These are phyloP conservation scores for Phlebopus sp. DNA, from an alignment of 1,284 basidiomycete genomes.

Conservation along the genomic window DNA sequence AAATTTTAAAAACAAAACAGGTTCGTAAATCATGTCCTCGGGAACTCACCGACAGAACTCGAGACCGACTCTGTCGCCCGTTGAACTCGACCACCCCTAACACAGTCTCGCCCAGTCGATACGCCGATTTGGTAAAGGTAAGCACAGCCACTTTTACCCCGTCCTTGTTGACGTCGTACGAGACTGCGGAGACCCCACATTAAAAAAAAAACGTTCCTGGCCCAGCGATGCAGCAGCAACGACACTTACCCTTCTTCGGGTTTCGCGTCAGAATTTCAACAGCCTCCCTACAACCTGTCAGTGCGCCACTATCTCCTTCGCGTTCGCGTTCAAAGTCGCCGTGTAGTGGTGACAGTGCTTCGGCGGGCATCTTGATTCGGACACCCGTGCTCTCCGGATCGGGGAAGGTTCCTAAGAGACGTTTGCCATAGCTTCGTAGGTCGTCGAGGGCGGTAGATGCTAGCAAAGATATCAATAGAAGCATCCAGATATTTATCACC, in stretches of 20 bases:
- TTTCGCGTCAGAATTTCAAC: conserved; percentile 89
- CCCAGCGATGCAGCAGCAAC: neutral
- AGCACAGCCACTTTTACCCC: conserved; percentile 83
- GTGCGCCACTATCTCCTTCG: conserved; percentile 41
- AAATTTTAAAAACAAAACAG: conserved; percentile 1
- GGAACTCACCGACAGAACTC: conserved; percentile 69
- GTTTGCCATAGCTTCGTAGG: conserved; percentile 42
- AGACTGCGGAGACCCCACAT: conserved; percentile 50
- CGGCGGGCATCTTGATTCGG: conserved; percentile 31
- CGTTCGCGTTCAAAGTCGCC: conserved; percentile 32
- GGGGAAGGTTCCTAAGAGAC: conserved; percentile 45
- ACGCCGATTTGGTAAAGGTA: conserved; percentile 88
- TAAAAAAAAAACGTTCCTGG: conserved; percentile 3
- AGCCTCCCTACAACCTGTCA: conserved; percentile 80
- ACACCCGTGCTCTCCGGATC: conserved; percentile 33
- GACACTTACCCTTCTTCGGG: conserved; percentile 73
- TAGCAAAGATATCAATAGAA: conserved; percentile 8
- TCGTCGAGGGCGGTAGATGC: conserved; percentile 23
- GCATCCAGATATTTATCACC: neutral
- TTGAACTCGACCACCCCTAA: conserved; percentile 87
- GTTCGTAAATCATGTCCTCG: neutral
- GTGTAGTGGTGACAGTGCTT: conserved; percentile 24
- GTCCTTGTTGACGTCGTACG: conserved; percentile 91
- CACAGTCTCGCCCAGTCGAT: conserved; percentile 87
- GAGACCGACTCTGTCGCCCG: conserved; percentile 50